Base-by-base conservation (phyloP, 257 asterid genomes). In the Paulownia fortunei region DNA sequence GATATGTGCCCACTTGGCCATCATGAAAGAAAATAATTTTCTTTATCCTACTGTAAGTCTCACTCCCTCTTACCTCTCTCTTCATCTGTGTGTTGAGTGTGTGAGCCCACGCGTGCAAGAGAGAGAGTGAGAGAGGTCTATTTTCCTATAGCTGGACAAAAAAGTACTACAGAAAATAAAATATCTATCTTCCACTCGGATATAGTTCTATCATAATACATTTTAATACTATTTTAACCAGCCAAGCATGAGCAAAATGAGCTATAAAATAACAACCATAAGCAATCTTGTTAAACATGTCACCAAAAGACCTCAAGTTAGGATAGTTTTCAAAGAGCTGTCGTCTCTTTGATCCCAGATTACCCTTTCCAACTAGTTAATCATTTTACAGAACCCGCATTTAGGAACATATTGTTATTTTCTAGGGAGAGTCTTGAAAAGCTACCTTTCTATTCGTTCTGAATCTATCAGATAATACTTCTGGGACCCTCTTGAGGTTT, bases 381-480 rank as follows among this genome's bases (percentile, higher is more conserved):
- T 67, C 60, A 56, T 58, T 18, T 19, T 41, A 13, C 39, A 72
- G 42, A 63, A 72, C 47, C 56, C 6, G 18, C 68, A 44, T 66
- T 79, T 44, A 39, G 54, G 21, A 16, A 34, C 2, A 74, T 74
- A 71, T 5, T 56, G 23, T 32, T 19, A 69, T 16, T 71, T 55
- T 77, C 52, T 23, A 62, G 42, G 39, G 66, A 59, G 65, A 62
- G 66, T 19, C 23, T 39, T 30, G 19, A 73, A 51, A 76, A 34
- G 9, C 15, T 79, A 92, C 98, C 99, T 88, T 71, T 83, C 82
- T 55, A 91, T 83, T 77, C 96, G 84, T 9, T 87, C 86, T 36
- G 97, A 92, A 70, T 81, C 83, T 73, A 95, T 55, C 19, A 86
- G 87, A 86, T 82, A 87, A 80, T 78, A 86, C 82, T 89, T 90